Percentiles rank a stretch among this genome's conserved stretches.
Evolutionary conservation across 192 early-diverging fungal genomes (phyloP).

Genomic region (Linnemannia schmuckeri): DNA sequence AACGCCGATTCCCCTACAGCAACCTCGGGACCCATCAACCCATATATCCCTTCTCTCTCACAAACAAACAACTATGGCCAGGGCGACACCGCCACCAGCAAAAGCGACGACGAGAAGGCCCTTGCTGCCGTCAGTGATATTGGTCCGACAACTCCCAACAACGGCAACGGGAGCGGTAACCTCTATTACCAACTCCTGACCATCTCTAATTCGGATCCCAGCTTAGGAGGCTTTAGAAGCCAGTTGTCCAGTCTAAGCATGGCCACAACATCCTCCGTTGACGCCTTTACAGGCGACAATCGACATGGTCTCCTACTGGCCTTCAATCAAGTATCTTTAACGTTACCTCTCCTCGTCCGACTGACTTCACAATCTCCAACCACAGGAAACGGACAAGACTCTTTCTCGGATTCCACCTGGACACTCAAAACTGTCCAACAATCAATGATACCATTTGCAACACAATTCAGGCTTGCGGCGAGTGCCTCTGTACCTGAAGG

Average conservation of each 20-base stretch:
- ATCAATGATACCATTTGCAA: neutral
- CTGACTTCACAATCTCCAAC: neutral
- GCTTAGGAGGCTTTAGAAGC: neutral
- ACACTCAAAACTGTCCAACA: neutral
- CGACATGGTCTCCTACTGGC: slow-evolving; percentile 26
- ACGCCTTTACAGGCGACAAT: neutral
- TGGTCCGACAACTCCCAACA: neutral
- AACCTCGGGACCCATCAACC: neutral
- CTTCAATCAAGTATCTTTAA: neutral
- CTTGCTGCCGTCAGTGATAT: neutral
- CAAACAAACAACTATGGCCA: neutral
- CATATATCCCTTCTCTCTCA: neutral
- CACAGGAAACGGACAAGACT: neutral
- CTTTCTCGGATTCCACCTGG: neutral
- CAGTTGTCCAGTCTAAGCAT: slow-evolving; percentile 2
- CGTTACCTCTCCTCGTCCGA: neutral
- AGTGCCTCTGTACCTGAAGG: neutral
- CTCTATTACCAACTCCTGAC: slow-evolving; percentile 7
- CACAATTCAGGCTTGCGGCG: neutral
- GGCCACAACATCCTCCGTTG: slow-evolving; percentile 10
- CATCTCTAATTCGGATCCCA: neutral
- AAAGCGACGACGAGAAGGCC: neutral
- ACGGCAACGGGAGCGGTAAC: neutral
- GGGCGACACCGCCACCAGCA: neutral
- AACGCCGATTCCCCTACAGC: neutral